These are phyloP conservation scores for Neofusicoccum umdonicola DNA, from an alignment of 2,329 filamentous ascomycete species.

Conservation along the genomic window DNA sequence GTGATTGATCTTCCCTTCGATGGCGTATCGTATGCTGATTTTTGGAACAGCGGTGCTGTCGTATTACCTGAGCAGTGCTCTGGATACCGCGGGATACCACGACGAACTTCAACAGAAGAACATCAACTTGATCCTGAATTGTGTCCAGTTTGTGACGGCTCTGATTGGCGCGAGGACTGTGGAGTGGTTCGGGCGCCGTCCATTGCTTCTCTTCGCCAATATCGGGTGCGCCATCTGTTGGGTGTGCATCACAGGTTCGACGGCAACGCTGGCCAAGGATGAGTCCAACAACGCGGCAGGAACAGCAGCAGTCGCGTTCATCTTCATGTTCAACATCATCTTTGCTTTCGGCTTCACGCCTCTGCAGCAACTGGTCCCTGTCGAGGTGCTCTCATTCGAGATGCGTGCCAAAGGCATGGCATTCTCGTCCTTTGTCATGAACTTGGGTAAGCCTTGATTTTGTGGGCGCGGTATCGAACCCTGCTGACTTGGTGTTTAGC, in stretches of 20 bases:
- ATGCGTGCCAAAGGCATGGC: slow-evolving; percentile 44
- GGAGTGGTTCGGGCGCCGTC: neutral
- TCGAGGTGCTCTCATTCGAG: slow-evolving; percentile 50
- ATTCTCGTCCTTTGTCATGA: slow-evolving; percentile 26
- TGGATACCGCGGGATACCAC: neutral
- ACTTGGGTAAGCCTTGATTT: slow-evolving; percentile 23
- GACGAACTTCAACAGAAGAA: neutral
- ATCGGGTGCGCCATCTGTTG: slow-evolving; percentile 18
- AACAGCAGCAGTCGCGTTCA: slow-evolving; percentile 29
- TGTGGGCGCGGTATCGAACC: slow-evolving; percentile 26
- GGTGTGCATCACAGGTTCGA: slow-evolving; percentile 15
- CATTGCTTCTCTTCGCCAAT: neutral
- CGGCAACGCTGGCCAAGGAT: neutral
- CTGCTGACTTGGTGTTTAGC: slow-evolving; percentile 44
- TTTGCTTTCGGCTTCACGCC: slow-evolving; percentile 38
- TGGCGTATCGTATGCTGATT: neutral
- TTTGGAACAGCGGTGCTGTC: slow-evolving; percentile 11
- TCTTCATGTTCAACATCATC: slow-evolving; percentile 35
- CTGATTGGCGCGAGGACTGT: slow-evolving; percentile 29
- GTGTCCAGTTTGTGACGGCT: slow-evolving; percentile 32
- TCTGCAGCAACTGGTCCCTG: slow-evolving; percentile 48
- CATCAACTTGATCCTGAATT: neutral
- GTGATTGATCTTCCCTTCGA: neutral
- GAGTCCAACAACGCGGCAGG: neutral
- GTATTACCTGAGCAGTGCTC: slow-evolving; percentile 10